Conservation (phyloP, 1,284 basidiomycete species). For the Rhodotorula glutinis region DNA sequence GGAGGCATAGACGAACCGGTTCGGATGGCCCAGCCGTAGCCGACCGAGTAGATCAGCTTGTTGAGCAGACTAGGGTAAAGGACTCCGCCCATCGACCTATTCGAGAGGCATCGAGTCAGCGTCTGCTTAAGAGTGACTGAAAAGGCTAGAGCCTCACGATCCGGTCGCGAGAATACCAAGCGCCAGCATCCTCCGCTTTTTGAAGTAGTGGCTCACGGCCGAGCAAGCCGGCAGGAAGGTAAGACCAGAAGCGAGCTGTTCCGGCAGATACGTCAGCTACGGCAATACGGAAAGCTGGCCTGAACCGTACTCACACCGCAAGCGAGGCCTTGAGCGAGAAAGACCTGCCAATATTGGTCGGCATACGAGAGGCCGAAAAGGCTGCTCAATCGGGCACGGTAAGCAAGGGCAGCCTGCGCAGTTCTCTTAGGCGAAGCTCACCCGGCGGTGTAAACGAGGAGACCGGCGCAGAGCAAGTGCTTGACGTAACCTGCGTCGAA, state of each 20-base stretch:
- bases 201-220: conserved; percentile 39
- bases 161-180: conserved; percentile 42
- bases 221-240: conserved; percentile 41
- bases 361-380: conserved; percentile 35
- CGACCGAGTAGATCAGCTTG: conserved; percentile 31
- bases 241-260: conserved; percentile 32
- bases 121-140: neutral
- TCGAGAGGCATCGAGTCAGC: too few species aligned
- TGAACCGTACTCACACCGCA: conserved; percentile 20
- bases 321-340: conserved; percentile 36
- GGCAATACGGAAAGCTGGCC: neutral
- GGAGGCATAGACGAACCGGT: conserved; percentile 13
- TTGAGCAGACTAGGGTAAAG: conserved; percentile 21
- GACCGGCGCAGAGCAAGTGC: conserved; percentile 31
- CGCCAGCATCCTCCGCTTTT: conserved; percentile 33
- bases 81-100: conserved; percentile 18
- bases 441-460: conserved; percentile 36
- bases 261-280: neutral
- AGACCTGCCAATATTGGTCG: conserved; percentile 31
- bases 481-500: conserved; percentile 43
- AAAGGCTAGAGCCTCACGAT: conserved; percentile 10
- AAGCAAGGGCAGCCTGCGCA: neutral
- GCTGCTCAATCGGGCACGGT: neutral
- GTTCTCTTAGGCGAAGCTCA: neutral
- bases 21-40: conserved; percentile 38